Conservation (phyloP, 2,329 filamentous ascomycete genomes). For the Colletotrichum truncatum region DNA sequence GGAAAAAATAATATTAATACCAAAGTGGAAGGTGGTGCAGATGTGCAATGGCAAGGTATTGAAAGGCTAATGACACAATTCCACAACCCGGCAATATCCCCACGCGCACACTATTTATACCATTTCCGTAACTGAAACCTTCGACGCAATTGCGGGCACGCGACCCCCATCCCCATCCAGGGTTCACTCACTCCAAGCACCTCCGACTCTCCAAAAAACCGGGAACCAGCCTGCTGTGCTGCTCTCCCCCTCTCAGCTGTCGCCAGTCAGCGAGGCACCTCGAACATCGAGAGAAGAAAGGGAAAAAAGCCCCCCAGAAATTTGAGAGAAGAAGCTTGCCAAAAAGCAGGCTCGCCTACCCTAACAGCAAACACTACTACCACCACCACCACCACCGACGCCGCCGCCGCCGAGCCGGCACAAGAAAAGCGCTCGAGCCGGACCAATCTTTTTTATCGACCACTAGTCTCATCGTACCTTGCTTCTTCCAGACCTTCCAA, state of each 20-base stretch:
- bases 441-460: not conserved
- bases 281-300: not conserved
- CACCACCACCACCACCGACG: not conserved
- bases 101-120: not conserved
- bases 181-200: not conserved
- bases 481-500: not conserved
- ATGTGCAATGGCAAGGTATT: not conserved
- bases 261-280: not conserved
- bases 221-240: not conserved
- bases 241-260: not conserved
- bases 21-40: not conserved
- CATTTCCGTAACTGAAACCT: conserved; percentile 12
- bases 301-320: not conserved
- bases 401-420: conserved; percentile 6
- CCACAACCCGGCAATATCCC: not conserved
- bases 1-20: not conserved
- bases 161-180: conserved; percentile 10
- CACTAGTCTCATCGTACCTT: not conserved
- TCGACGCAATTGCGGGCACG: conserved; percentile 17
- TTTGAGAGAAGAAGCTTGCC: not conserved
- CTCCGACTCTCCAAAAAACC: not conserved
- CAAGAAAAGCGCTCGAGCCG: too few relatives aligned
- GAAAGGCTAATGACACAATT: not conserved
- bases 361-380: not conserved
- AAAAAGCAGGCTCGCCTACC: not conserved